Conservation (phyloP, 805 yeast species). For the Candida morakotiae region DNA sequence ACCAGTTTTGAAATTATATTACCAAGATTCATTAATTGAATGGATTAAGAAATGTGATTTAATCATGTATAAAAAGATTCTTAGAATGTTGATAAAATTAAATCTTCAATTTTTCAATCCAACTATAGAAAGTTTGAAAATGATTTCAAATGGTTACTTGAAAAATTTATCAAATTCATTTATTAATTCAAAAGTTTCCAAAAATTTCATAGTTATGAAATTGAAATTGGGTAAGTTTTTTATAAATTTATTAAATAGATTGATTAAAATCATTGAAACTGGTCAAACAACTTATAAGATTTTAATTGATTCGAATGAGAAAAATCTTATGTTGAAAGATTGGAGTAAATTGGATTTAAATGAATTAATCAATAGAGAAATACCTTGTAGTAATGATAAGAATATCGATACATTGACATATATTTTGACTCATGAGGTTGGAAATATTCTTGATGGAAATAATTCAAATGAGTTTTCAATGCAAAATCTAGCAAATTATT, state of each 20-base stretch:
- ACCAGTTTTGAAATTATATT: conserved; percentile 58
- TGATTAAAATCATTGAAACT: conserved; percentile 52
- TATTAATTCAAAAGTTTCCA: conserved; percentile 41
- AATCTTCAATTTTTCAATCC: conserved; percentile 55
- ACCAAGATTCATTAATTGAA: conserved; percentile 41
- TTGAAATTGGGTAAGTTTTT: conserved; percentile 52
- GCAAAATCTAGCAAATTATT: conserved; percentile 7
- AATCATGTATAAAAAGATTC: conserved; percentile 50
- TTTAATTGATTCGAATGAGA: conserved; percentile 39
- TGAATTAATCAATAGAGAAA: conserved; percentile 44
- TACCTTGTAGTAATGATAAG: conserved; percentile 43
- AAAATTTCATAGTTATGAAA: conserved; percentile 48
- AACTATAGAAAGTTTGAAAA: conserved; percentile 51
- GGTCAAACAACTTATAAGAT: conserved; percentile 47
- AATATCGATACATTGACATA: conserved; percentile 27
- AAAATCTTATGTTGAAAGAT: conserved; percentile 50
- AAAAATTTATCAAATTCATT: conserved; percentile 40
- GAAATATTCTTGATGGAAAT: conserved; percentile 19
- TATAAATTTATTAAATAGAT: conserved; percentile 47
- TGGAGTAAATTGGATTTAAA: conserved; percentile 53
- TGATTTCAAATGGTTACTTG: conserved; percentile 47
- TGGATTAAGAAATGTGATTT: conserved; percentile 73
- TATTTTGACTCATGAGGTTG: conserved; percentile 32
- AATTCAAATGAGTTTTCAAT: conserved; percentile 6
- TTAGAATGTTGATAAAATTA: conserved; percentile 59